phyloP scores from a whole-genome alignment of 2,329 filamentous ascomycete genomes.

The Clonostachys sp. region DNA sequence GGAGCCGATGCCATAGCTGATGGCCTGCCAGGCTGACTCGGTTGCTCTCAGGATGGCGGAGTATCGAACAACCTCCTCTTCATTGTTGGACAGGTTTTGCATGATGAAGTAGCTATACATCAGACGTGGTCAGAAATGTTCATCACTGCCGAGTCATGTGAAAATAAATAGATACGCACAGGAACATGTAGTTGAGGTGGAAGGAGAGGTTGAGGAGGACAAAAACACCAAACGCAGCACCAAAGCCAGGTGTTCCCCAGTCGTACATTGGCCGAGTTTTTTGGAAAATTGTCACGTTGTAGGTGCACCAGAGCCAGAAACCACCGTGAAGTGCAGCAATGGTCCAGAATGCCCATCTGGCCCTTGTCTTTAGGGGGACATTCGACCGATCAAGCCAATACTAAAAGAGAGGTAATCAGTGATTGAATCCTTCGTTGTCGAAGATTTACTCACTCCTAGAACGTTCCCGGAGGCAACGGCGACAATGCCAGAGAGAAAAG shows the following conservation, averaged over 20 bases:
- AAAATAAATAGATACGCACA: conserved; percentile 55
- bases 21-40: conserved; percentile 64
- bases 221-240: conserved; percentile 58
- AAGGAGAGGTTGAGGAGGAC: conserved; percentile 61
- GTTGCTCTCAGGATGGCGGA: conserved; percentile 60
- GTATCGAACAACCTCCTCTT: conserved; percentile 59
- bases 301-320: conserved; percentile 65
- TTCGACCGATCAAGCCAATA: conserved; percentile 49
- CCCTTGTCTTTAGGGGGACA: conserved; percentile 44
- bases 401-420: too few species aligned
- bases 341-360: conserved; percentile 44
- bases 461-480: conserved; percentile 59
- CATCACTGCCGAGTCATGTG: too few species aligned
- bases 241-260: conserved; percentile 59
- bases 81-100: conserved; percentile 45
- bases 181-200: conserved; percentile 66
- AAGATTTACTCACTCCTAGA: conserved; percentile 35
- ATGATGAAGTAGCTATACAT: too few species aligned
- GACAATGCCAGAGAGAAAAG: conserved; percentile 61
- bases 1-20: conserved; percentile 62
- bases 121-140: too few species aligned
- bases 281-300: conserved; percentile 56
- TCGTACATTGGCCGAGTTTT: conserved; percentile 55
- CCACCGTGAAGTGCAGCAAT: conserved; percentile 54
- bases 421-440: too few species aligned